These are phyloP conservation scores for Peniophora sp. DNA, from an alignment of 1,284 basidiomycete genomes.

Conservation along the genomic window DNA sequence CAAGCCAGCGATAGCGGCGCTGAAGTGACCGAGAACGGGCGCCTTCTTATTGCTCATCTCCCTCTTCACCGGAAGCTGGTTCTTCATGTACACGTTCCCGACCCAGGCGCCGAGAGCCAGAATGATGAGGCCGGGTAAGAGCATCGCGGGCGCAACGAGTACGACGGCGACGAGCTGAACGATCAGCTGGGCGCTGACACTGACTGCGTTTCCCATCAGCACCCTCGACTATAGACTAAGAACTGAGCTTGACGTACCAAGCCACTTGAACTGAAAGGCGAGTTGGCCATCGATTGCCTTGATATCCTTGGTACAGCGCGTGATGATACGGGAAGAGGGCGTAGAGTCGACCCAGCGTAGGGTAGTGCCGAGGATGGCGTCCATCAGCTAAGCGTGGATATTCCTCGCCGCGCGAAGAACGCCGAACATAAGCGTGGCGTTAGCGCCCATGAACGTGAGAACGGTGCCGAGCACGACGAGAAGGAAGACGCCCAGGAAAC, in stretches of 20 bases:
- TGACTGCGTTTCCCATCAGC: constrained; percentile 16
- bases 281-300: constrained; percentile 20
- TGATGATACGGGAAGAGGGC: constrained; percentile 48
- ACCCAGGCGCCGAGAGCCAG: constrained; percentile 36
- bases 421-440: constrained; percentile 30
- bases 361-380: constrained; percentile 48
- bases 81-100: constrained; percentile 54
- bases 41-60: constrained; percentile 64
- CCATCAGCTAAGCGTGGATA: constrained; percentile 49
- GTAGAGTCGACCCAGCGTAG: constrained; percentile 54
- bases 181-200: constrained; percentile 23
- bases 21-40: constrained; percentile 65
- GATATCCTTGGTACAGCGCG: constrained; percentile 55
- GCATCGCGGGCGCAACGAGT: constrained; percentile 35
- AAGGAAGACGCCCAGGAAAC: constrained; percentile 36
- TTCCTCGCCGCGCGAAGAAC: constrained; percentile 42
- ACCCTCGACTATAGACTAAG: constrained; percentile 24
- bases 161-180: constrained; percentile 37
- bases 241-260: constrained; percentile 6
- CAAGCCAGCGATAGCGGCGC: constrained; percentile 59
- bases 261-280: not conserved
- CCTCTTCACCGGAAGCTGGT: constrained; percentile 69
- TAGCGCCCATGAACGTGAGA: constrained; percentile 18
- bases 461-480: constrained; percentile 24
- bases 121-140: constrained; percentile 32